Evolutionary conservation across 371 early-diverging fungal species (phyloP).

Genomic region (Lichtheimia hyalospora): DNA sequence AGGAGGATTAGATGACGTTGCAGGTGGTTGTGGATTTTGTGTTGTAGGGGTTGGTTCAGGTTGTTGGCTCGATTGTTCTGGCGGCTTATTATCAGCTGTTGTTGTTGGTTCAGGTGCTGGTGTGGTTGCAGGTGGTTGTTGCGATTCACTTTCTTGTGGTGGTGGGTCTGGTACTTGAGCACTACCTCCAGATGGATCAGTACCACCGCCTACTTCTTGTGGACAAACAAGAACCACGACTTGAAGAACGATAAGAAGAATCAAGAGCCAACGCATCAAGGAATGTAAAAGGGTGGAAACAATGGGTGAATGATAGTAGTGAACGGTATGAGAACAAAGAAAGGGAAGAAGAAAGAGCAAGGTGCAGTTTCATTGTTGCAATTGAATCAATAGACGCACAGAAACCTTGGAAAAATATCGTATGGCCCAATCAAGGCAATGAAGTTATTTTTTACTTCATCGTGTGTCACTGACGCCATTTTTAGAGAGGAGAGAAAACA

Average conservation of each 20-base stretch:
- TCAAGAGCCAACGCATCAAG: not conserved
- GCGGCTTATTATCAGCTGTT: not conserved
- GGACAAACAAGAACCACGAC: conserved; percentile 1
- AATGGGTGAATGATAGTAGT: conserved; percentile 2
- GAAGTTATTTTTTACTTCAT: not conserved
- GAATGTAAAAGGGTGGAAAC: conserved; percentile 4
- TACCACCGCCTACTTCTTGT: conserved; percentile 1
- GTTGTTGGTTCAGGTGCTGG: conserved; percentile 4
- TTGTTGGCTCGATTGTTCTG: not conserved
- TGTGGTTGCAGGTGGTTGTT: conserved; percentile 2
- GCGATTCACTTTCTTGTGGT: not conserved
- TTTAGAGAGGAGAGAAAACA: too few relatives aligned
- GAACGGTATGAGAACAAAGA: conserved; percentile 4
- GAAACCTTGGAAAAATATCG: conserved; percentile 8
- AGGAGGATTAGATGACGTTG: not conserved
- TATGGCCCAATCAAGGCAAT: not conserved
- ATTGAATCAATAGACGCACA: conserved; percentile 9
- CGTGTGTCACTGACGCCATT: too few relatives aligned
- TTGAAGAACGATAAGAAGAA: not conserved
- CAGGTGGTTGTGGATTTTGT: conserved; percentile 1
- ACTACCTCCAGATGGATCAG: not conserved
- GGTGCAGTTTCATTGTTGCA: conserved; percentile 5
- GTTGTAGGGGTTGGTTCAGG: conserved; percentile 8
- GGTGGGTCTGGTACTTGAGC: not conserved
- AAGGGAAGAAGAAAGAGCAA: conserved; percentile 6